Evolutionary conservation across 441 rosid species (phyloP), one percentile per base, ranked within the genome.

Genomic region (Manihot esculenta): DNA sequence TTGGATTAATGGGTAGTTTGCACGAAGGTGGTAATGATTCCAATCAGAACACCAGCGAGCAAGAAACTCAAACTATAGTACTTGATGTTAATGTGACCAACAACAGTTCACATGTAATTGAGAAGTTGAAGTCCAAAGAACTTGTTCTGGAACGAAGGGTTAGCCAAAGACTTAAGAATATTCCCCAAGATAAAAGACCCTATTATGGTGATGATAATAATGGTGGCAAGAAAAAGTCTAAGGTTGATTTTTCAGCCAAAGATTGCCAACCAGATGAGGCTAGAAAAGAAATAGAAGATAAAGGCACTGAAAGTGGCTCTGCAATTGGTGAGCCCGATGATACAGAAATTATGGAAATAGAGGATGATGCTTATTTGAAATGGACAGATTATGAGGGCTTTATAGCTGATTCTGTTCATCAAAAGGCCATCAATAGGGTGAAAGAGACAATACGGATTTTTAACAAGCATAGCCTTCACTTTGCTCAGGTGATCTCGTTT

Each of bases 131-230:
- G 33, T 55, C 60, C 12, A 23, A 55, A 55, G 33, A 12, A 23
- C 35, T 13, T 55, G 35, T 26, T 55, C 35, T 12, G 60, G 60
- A 55, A 55, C 64, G 55, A 51, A 73, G 77, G 63, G 24, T 47
- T 49, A 66, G 79, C 21, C 58, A 75, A 60, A 62, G 79, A 62
- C 71, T 76, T 51, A 48, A 70, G 27, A 42, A 49, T 23, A 38
- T 73, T 61, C 42, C 66, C 18, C 20, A 42, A 63, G 72, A 23
- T 42, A 79, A 73, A 63, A 62, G 68, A 53, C 74, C 73, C 11
- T 49, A 8, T 73, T 62, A 58, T 58, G 68, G 80, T 8, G 15
- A 53, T 63, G 44, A 44, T n/a, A 61, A 70, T n/a, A 38, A 47
- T 27, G 2, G 24, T 50, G 21, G 17, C 23, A 68, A 64, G 6